These are phyloP conservation scores for Rhodamnia rubescens DNA, from an alignment of 345 rosid genomes.

Conservation along the genomic window DNA sequence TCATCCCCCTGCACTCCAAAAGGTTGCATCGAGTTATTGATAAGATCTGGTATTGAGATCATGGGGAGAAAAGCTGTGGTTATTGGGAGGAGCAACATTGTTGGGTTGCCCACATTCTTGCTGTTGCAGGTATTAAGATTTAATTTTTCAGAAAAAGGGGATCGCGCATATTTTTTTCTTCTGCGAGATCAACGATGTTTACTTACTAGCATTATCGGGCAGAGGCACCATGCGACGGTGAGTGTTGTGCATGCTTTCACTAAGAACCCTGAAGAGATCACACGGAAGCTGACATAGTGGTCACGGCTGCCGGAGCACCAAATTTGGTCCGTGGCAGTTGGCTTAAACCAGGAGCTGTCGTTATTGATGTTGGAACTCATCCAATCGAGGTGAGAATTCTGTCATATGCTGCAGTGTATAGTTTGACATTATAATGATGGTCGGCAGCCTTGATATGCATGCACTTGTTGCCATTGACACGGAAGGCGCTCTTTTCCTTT, in stretches of 20 bases:
- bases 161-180: not conserved
- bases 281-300: conserved; percentile 70
- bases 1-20: conserved; percentile 82
- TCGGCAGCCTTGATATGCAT: not conserved
- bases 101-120: conserved; percentile 74
- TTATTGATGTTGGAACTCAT: conserved; percentile 80
- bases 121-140: conserved; percentile 59
- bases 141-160: not conserved
- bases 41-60: conserved; percentile 65
- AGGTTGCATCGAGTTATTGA: conserved; percentile 74
- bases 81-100: conserved; percentile 87
- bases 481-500: not conserved
- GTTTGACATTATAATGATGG: not conserved
- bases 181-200: not conserved
- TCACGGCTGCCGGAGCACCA: conserved; percentile 81
- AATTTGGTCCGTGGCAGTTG: conserved; percentile 71
- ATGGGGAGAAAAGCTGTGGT: conserved; percentile 77
- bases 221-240: conserved; percentile 94
- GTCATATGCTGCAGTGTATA: not conserved
- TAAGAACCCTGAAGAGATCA: conserved; percentile 55
- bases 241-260: conserved; percentile 63
- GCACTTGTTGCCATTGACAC: not conserved
- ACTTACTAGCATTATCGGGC: conserved; percentile 17
- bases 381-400: conserved; percentile 53
- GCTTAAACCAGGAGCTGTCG: conserved; percentile 80